Base-by-base conservation (phyloP, 768 basidiomycete genomes). In the Pleurotus pulmonarius region DNA sequence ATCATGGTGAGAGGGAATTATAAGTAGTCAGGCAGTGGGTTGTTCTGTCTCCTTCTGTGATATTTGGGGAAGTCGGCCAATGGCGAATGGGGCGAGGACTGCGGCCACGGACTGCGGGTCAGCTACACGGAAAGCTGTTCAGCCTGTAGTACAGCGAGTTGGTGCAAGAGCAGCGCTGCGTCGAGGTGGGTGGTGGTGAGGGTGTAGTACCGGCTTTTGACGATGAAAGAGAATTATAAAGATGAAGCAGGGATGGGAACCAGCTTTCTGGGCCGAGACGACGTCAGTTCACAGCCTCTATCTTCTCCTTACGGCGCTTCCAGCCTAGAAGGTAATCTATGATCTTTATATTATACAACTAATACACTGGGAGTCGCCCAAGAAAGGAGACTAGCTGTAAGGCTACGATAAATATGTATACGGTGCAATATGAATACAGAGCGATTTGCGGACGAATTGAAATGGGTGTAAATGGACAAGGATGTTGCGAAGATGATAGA, bases 1-100 rank as follows among this genome's bases (percentile, higher is more conserved):
- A 75, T 73, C 74, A 75, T 75, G 60, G 63, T 56, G 49, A 57
- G 26, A 20, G 37, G 38, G 40, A 16, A 48, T 43, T 48, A 45
- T 47, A 55, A 37, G 39, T 20, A 20, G 22, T 39, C 16, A 47
- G 39, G n/a, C 34, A 53, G 51, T 53, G 51, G 51, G 38, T 53
- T 51, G 26, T 34, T 49, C 25, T 24, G 24, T 11, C 41, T 40
- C 51, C 39, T 53, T 41, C 38, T 39, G 51, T 39, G 51, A 53
- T 53, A 53, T 40, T 38, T 53, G 37, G 39, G 24, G 39, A 53
- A 41, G 15, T 25, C 49, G 22, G 22, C 26, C 11, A n/a, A 25
- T 41, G 20, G 16, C 34, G 37, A 16, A 20, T 24, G 18, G 24
- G 29, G 29, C 29, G 29, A 34, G 29, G 29, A 8, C 24, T 37